Base-by-base conservation (phyloP, 2,329 filamentous ascomycete species). In the Talaromyces amestolkiae region DNA sequence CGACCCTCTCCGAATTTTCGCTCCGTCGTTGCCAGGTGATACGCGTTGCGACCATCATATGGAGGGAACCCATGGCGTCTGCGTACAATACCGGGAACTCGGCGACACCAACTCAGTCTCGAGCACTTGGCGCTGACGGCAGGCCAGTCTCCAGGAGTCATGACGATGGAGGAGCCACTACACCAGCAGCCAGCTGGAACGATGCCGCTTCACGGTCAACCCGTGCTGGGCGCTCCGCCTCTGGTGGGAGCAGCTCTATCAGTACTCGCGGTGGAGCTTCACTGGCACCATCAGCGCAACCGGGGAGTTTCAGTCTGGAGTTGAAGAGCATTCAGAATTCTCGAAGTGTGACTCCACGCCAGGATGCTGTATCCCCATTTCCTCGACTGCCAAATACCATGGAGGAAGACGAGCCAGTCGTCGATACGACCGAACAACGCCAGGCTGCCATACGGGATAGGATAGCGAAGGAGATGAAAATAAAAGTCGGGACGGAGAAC, bases 401-500 rank as follows among this genome's bases (percentile, higher is more conserved):
- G 33, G 89, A 90, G 63, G 89, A 91, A 70, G 87, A 88, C 62
- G 86, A 87, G 66, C 78, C 72, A 5, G 33, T 24, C 70, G 81
- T 71, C 68, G 84, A 84, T 10, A 84, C 88, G 8, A 84, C 88
- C 15, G 92, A 96, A 76, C 88, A 92, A 77, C 86, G 88, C 47
- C 87, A 97, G 72, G 86, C 88, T 24, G 83, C 87, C 61, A 85
- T 97, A 68, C 89, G 90, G 73, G 93, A 97, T 72, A 87, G 90
- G 73, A 89, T 99, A 69, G 94, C 93, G 70, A 94, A 96, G 73
- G 96, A 99, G 80, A 89, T 93, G 81, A 98, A 98, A 83, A 98
- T 99, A 76, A 97, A 96, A 78, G 91, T 94, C 72, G 95, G 95
- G 22, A 97, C 94, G 65, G 95, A 99, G 82, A 99, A 99, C 76